A percentile compares a stretch with the other conserved stretches of the same genome.
Conservation (phyloP, 2,329 filamentous ascomycete species). For the Pseudogymnoascus sp. region DNA sequence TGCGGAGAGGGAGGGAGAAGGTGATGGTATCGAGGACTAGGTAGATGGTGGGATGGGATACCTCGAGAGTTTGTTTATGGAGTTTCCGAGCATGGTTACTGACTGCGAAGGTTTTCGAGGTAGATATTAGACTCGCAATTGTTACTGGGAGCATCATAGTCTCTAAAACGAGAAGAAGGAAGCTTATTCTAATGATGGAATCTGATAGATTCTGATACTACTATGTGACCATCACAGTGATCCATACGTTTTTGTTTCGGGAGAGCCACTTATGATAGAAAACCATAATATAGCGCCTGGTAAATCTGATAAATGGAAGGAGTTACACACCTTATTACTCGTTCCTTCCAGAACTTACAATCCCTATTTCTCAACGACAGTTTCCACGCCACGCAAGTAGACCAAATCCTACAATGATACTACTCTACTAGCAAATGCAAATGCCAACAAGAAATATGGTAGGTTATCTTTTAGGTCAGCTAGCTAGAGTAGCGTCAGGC, state of each 20-base stretch:
- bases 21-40: not conserved
- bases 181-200: not conserved
- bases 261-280: not conserved
- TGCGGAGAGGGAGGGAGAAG: not conserved
- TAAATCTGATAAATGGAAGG: not conserved
- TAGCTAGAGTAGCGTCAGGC: not conserved
- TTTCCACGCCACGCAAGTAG: not conserved
- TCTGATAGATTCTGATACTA: not conserved
- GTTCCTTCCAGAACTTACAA: not conserved
- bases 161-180: not conserved
- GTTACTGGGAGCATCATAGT: not conserved
- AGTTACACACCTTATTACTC: not conserved
- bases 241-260: not conserved
- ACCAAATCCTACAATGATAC: too few relatives aligned
- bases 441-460: not conserved
- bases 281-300: too few relatives aligned
- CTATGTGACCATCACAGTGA: not conserved
- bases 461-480: not conserved
- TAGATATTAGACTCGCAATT: not conserved
- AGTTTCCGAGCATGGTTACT: not conserved
- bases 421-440: not conserved
- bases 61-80: not conserved
- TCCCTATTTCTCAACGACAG: not conserved
- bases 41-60: not conserved
- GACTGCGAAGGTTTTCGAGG: not conserved